Base-by-base conservation (phyloP, 2,329 filamentous ascomycete genomes). In the Cladosporium sp. region DNA sequence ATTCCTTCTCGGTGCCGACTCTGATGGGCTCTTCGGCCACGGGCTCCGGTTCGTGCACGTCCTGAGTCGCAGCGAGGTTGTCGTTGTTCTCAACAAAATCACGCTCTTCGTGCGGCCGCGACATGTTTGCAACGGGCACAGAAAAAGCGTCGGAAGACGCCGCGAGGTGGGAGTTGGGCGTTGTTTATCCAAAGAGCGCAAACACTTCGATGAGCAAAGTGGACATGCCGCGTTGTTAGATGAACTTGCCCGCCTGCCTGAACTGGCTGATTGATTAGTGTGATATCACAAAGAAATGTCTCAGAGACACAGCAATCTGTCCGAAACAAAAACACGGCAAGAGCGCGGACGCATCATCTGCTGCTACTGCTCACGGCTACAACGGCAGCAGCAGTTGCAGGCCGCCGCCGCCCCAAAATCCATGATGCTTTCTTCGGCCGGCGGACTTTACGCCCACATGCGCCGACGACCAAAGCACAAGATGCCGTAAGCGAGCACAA, bases 11-110 rank as follows among this genome's bases (percentile, higher is more conserved):
- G 4, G 62, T 62, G 16, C 56, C 60, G 16, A 68, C 65, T 16
- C 20, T 32, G 27, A 67, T 43, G 8, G 67, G 64, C 53, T 69
- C 67, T 32, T 68, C 66, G 38, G 66, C 66, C 43, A 73, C 66
- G 22, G 72, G 67, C 56, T 70, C 68, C 38, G 67, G 62, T 35
- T 69, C 61, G 52, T 39, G 19, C 4, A 48, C 29, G 33, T 48
- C 45, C 18, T 48, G 45, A 9, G 45, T 27, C 29, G 35, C 36
- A 12, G 45, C 45, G 25, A 48, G 45, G 18, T 39, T 48, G 19
- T 48, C 45, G n/a, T 48, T 48, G 27, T 48, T 48, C 35, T 48
- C 45, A 15, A 27, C 45, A 27, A 40, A 22, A 13, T 35, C 30
- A 20, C 45, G 38, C 27, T 40, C 45, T 20, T 48, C 36, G 36